Evolutionary conservation across 805 yeast genomes (phyloP), one percentile per base, ranked within the genome.

Genomic region (Saturnispora quitensis): DNA sequence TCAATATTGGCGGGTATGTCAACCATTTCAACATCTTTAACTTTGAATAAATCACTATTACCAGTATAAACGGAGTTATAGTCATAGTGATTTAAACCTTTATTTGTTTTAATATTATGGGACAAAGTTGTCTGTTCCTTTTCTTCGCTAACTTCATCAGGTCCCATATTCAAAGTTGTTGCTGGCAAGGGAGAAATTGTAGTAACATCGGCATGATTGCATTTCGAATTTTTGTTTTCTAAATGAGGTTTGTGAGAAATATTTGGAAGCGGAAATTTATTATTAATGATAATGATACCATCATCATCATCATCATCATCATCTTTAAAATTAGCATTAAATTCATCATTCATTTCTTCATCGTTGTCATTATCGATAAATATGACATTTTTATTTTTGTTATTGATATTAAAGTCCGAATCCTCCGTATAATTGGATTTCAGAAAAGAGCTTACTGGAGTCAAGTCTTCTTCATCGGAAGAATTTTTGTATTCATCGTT

Each of bases 101-200:
- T 75, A 60, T 76, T 77, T 36, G 86, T 81, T 58, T 78, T 78
- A 36, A 84, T 82, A 61, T 85, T 83, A 67, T 86, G 93, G 1
- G 89, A 81, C 47, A 83, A 75, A 1, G 82, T 78, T 40, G 20
- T 22, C 4, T 4, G 38, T 20, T 27, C 36, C 44, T 25, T 17
- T 38, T 35, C 27, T 53, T 81, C 84, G 55, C 82, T 81, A 50
- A 76, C 79, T 53, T 78, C 82, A 50, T 77, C 82, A 7, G 77
- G 71, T 4, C 86, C 79, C 7, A 88, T 87, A 63, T 90, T 89
- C 51, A 91, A 75, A 0, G 88, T 81, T 0, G 98, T 89, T 2
- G 97, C 82, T 2, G 98, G 97, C 49, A 91, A 69, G 43, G 81
- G 72, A 36, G 88, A 89, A 56, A 90, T 89, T 10, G 88, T 85